Conservation (phyloP, 768 basidiomycete species). For the Peribolospora baueri region DNA sequence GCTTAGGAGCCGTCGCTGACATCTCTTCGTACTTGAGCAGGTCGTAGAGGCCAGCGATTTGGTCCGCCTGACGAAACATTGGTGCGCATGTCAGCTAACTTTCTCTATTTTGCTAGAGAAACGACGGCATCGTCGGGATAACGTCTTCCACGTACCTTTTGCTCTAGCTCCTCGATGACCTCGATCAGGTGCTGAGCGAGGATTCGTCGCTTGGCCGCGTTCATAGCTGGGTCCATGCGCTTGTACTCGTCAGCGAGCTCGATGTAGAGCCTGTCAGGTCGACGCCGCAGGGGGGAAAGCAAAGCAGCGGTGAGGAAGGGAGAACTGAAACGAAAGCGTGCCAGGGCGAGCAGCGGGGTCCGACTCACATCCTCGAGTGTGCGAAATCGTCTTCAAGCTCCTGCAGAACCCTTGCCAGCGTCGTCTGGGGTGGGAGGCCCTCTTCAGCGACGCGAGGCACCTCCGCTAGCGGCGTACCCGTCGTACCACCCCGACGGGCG, state of each 20-base stretch:
- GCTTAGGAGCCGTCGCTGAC: too few species aligned
- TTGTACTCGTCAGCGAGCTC: slow-evolving; percentile 86
- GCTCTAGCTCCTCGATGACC: slow-evolving; percentile 74
- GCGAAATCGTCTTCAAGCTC: slow-evolving; percentile 88
- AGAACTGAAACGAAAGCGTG: neutral
- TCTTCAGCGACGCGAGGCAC: slow-evolving; percentile 6
- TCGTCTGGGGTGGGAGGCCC: slow-evolving; percentile 55
- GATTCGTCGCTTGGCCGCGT: slow-evolving; percentile 56
- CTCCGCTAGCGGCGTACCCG: neutral
- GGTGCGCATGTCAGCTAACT: neutral
- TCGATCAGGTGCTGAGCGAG: slow-evolving; percentile 70
- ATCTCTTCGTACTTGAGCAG: slow-evolving; percentile 33
- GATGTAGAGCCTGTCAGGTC: slow-evolving; percentile 44
- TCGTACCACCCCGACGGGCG: neutral
- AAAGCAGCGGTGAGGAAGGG: neutral
- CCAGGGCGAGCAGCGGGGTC: neutral
- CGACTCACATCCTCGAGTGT: slow-evolving; percentile 67
- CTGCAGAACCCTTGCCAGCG: slow-evolving; percentile 52
- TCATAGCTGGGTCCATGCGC: slow-evolving; percentile 57
- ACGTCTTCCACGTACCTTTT: slow-evolving; percentile 35
- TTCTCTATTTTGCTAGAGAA: neutral
- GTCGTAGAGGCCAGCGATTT: slow-evolving; percentile 76
- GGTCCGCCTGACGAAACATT: slow-evolving; percentile 43
- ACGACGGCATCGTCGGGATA: neutral
- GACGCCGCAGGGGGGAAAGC: neutral